Percentiles rank a stretch among this genome's conserved stretches.
Conservation (phyloP, 495 filamentous ascomycete species). For the Thermothielavioides terrestris region DNA sequence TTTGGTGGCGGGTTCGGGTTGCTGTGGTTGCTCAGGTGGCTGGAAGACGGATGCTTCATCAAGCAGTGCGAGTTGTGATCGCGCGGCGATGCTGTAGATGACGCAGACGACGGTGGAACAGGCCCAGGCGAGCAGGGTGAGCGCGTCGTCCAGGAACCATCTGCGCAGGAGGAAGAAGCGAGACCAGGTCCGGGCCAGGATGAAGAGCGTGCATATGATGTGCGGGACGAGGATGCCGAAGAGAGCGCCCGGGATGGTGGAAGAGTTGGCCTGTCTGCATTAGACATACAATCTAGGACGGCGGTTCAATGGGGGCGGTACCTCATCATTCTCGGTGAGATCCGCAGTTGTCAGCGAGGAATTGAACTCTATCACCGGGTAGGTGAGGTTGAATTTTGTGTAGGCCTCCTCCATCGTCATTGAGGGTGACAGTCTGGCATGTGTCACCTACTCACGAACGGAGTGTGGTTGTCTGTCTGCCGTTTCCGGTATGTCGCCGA, state of each 20-base stretch:
- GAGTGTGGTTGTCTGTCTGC: background rate
- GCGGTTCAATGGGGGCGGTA: background rate
- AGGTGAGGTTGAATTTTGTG: constrained; percentile 24
- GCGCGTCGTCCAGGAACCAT: constrained; percentile 27
- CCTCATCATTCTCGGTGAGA: background rate
- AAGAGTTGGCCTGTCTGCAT: too few species aligned
- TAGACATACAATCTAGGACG: too few species aligned
- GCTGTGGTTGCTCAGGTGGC: too few species aligned
- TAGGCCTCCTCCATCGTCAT: constrained; percentile 13
- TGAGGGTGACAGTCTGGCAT: background rate
- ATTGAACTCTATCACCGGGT: background rate
- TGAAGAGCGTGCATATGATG: constrained; percentile 23
- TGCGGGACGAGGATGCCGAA: constrained; percentile 24
- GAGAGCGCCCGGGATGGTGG: constrained; percentile 19
- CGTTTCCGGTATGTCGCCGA: too few species aligned
- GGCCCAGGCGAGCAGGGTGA: constrained; percentile 21
- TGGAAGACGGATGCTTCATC: too few species aligned
- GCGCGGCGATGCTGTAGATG: constrained; percentile 21
- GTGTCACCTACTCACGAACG: background rate
- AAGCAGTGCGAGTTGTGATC: too few species aligned
- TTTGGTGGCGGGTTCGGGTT: background rate
- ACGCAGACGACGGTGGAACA: constrained; percentile 24
- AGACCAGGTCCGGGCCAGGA: constrained; percentile 20
- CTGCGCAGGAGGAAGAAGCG: constrained; percentile 22
- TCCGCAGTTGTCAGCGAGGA: background rate